Evolutionary conservation across 768 basidiomycete species (phyloP).

Genomic region (Coprinopsis sp.): DNA sequence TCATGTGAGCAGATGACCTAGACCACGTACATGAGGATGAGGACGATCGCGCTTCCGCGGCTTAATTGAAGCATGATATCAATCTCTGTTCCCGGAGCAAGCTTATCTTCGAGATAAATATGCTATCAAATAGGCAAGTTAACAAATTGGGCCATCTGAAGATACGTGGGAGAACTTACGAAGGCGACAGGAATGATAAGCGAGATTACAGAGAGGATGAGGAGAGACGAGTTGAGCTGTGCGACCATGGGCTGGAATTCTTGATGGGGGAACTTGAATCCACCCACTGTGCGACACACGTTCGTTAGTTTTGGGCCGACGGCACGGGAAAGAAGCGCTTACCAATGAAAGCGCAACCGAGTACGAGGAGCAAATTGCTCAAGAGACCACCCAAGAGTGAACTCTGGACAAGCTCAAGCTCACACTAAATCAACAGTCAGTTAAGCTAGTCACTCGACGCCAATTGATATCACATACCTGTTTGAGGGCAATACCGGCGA

Average conservation of each 20-base stretch:
- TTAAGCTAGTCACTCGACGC: slow-evolving; percentile 9
- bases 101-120: slow-evolving; percentile 30
- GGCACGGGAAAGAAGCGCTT: slow-evolving; percentile 52
- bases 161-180: slow-evolving; percentile 23
- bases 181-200: slow-evolving; percentile 65
- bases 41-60: slow-evolving; percentile 43
- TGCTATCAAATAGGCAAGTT: slow-evolving; percentile 21
- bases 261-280: slow-evolving; percentile 47
- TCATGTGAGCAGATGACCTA: background rate
- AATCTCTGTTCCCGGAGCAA: slow-evolving; percentile 33
- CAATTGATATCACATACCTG: slow-evolving; percentile 19
- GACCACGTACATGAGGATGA: slow-evolving; percentile 37
- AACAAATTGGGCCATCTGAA: slow-evolving; percentile 13
- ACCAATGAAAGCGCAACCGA: slow-evolving; percentile 79
- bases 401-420: slow-evolving; percentile 52
- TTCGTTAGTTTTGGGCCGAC: background rate
- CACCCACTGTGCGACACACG: slow-evolving; percentile 32
- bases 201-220: slow-evolving; percentile 68
- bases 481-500: slow-evolving; percentile 40
- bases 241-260: slow-evolving; percentile 52
- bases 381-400: slow-evolving; percentile 48
- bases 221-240: slow-evolving; percentile 61
- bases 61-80: slow-evolving; percentile 40
- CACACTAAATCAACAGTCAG: slow-evolving; percentile 31
- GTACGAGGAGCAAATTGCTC: slow-evolving; percentile 76